phyloP scores from a whole-genome alignment of 495 filamentous ascomycete species.

The Penicillium bovifimosum region DNA sequence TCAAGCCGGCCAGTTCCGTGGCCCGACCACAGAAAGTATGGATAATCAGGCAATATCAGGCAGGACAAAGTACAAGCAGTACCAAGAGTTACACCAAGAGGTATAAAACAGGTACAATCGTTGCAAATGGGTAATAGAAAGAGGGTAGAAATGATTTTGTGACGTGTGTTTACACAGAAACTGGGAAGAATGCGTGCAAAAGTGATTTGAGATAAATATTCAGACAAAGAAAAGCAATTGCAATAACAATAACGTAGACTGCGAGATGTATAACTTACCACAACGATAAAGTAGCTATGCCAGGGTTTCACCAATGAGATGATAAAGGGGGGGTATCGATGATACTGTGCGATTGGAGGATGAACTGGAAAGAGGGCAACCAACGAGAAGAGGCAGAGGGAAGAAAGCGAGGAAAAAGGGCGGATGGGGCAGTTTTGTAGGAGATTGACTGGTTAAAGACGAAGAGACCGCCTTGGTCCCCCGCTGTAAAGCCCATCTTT shows the following conservation, averaged over 20 bases:
- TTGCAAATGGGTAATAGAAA: neutral
- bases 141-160: neutral
- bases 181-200: neutral
- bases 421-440: conserved; percentile 48
- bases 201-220: neutral
- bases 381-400: conserved; percentile 45
- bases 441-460: conserved; percentile 10
- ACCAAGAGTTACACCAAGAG: neutral
- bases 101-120: neutral
- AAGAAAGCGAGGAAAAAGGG: conserved; percentile 38
- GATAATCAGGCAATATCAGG: neutral
- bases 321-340: conserved; percentile 11
- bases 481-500: neutral
- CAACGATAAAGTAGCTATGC: conserved; percentile 1
- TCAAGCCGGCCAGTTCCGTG: conserved; percentile 29
- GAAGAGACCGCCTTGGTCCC: conserved; percentile 2
- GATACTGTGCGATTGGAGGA: conserved; percentile 29
- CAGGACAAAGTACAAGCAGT: neutral
- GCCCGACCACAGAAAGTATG: conserved; percentile 1
- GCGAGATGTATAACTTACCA: conserved; percentile 1
- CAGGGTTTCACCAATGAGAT: conserved; percentile 9
- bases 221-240: neutral
- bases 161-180: conserved; percentile 9
- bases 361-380: conserved; percentile 33
- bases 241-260: neutral